A percentile compares a stretch with the other conserved stretches of the same genome.
Conservation (phyloP, 495 filamentous ascomycete genomes). For the Friedmanniomyces endolithicus region DNA sequence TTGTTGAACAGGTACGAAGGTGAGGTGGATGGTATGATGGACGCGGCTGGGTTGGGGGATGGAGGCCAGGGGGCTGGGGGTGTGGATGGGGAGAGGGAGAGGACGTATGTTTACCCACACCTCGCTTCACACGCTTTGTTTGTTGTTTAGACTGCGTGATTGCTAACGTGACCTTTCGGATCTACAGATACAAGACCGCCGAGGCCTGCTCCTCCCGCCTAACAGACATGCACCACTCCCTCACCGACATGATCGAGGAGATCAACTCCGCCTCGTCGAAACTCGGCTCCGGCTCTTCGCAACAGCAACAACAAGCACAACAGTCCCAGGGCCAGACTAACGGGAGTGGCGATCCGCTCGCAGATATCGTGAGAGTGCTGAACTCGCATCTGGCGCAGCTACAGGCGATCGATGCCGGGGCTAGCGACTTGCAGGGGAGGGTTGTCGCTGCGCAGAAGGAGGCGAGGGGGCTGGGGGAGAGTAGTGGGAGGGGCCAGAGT, state of each 20-base stretch:
- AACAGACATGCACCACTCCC: slow-evolving; percentile 54
- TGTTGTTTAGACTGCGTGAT: neutral
- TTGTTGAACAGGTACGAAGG: slow-evolving; percentile 83
- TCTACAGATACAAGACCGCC: slow-evolving; percentile 26
- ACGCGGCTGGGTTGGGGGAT: slow-evolving; percentile 30
- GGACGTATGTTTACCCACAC: slow-evolving; percentile 45
- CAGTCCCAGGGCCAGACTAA: slow-evolving; percentile 34
- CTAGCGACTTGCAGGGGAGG: slow-evolving; percentile 65
- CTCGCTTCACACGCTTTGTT: neutral
- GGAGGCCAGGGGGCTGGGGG: slow-evolving; percentile 35
- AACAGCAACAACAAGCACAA: slow-evolving; percentile 52
- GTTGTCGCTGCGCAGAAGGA: slow-evolving; percentile 66
- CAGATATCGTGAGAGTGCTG: slow-evolving; percentile 83
- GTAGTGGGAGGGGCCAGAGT: neutral
- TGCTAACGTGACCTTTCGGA: slow-evolving; percentile 6
- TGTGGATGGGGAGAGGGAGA: slow-evolving; percentile 90
- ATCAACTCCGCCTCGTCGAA: slow-evolving; percentile 78
- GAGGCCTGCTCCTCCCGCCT: slow-evolving; percentile 17
- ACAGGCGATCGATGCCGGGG: slow-evolving; percentile 80
- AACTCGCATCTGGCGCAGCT: slow-evolving; percentile 82
- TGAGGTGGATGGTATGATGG: slow-evolving; percentile 75
- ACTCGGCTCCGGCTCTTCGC: slow-evolving; percentile 53
- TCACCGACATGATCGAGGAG: slow-evolving; percentile 96
- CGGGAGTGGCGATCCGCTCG: slow-evolving; percentile 45
- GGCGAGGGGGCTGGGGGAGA: slow-evolving; percentile 8